Evolutionary conservation across 2,329 filamentous ascomycete genomes (phyloP), one percentile per base, ranked within the genome.

Genomic region (Cladosporium colombiae): DNA sequence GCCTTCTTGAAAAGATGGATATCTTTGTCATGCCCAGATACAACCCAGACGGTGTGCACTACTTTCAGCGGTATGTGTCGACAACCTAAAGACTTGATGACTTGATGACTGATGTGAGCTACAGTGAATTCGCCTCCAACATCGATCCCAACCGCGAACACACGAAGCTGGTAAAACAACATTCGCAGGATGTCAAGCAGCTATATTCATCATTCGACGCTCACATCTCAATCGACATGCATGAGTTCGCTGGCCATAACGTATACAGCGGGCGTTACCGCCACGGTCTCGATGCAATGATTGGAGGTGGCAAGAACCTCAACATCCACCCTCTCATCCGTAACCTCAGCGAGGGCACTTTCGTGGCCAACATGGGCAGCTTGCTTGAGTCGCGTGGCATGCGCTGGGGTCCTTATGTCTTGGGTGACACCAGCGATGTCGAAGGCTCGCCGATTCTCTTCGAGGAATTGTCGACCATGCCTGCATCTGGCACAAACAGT

Each of bases 191-290:
- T 8, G 73, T 76, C 67, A 79, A 78, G 58, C 56, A 67, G 31
- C 74, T 73, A 44, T 77, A 75, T 66, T 73, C 64, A 25, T 65
- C 59, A 13, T 78, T 76, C 31, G 69, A 71, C 2, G 75, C 77
- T 3, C 74, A 78, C 53, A 70, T 79, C 8, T 74, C 74, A 0
- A 69, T 77, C n/a, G 77, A 78, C 31, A 72, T 77, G 74, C 77
- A 79, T 64, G 76, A 79, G 59, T 79, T 76, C 40, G 67, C 68
- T 7, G 76, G 74, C 0, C 69, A 65, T 0, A 70, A 72, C 2
- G 63, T 71, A 18, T 77, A 73, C 52, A 68, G 72, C 4, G 70
- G 67, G 3, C 70, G 74, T 35, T 78, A 77, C 60, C 72, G 69
- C 31, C 76, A 76, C 11, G 77, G 74, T 7, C 73, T 75, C 1